phyloP scores from a whole-genome alignment of 306 rosid species.

The Dryas alaskensis region DNA sequence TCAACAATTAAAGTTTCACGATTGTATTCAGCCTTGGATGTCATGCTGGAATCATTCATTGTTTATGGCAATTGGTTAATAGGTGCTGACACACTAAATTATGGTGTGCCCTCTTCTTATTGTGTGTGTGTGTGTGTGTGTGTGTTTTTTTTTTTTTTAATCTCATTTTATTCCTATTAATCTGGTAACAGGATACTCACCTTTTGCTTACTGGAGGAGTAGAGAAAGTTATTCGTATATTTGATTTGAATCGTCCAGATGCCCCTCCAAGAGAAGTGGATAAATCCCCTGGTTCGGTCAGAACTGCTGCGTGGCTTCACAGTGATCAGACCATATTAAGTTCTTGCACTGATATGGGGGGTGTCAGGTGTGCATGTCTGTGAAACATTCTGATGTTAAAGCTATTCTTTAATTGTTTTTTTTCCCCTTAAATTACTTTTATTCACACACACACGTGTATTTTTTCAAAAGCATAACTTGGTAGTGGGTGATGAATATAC shows the following conservation, averaged over 20 bases:
- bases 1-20: not conserved
- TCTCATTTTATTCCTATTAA: slow-evolving; percentile 20
- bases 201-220: slow-evolving; percentile 90
- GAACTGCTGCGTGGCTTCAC: slow-evolving; percentile 97
- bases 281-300: slow-evolving; percentile 89
- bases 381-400: not conserved
- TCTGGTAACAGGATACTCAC: slow-evolving; percentile 67
- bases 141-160: not conserved
- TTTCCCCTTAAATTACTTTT: not conserved
- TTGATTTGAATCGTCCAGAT: slow-evolving; percentile 92
- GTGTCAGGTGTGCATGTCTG: slow-evolving; percentile 63
- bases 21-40: not conserved
- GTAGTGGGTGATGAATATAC: slow-evolving; percentile 28
- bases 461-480: not conserved
- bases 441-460: not conserved
- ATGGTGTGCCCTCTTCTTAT: not conserved
- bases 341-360: slow-evolving; percentile 94
- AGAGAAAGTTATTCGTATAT: slow-evolving; percentile 87
- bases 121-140: not conserved
- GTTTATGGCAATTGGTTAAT: slow-evolving; percentile 15
- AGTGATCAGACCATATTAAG: slow-evolving; percentile 95
- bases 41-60: not conserved
- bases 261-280: slow-evolving; percentile 93
- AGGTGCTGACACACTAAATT: not conserved
- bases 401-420: not conserved